These are phyloP conservation scores for Xylaria palmicola DNA, from an alignment of 495 filamentous ascomycete genomes.

Conservation along the genomic window DNA sequence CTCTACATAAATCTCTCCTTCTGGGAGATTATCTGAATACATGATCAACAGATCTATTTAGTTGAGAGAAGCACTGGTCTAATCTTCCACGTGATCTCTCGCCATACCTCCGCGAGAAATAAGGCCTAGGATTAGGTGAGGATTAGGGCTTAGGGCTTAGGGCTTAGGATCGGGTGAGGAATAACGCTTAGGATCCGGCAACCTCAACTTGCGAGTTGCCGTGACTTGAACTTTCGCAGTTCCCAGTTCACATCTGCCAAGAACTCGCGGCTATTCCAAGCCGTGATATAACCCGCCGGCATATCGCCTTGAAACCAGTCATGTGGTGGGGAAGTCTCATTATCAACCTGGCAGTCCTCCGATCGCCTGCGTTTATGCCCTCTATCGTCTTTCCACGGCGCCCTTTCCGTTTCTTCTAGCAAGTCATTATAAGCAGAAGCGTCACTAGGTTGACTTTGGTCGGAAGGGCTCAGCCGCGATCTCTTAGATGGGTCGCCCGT, in stretches of 20 bases:
- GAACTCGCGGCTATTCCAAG: neutral
- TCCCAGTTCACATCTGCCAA: conserved; percentile 1
- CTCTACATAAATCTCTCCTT: no score
- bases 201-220: neutral
- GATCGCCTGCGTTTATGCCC: neutral
- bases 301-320: neutral
- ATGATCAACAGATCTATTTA: no score
- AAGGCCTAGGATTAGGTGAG: no score
- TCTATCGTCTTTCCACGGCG: neutral
- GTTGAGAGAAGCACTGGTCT: no score
- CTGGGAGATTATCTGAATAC: no score
- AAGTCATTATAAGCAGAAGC: neutral
- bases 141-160: no score
- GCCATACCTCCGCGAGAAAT: no score
- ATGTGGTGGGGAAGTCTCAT: neutral
- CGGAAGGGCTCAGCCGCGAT: neutral
- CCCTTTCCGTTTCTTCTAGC: neutral
- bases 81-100: no score
- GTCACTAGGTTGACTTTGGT: neutral
- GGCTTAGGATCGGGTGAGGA: no score
- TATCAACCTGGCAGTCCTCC: neutral
- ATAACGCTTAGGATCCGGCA: no score
- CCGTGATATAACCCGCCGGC: neutral
- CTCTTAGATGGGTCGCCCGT: neutral
- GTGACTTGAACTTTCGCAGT: neutral